These are phyloP conservation scores for Potentilla sterilis DNA, from an alignment of 306 rosid species.

Conservation along the genomic window DNA sequence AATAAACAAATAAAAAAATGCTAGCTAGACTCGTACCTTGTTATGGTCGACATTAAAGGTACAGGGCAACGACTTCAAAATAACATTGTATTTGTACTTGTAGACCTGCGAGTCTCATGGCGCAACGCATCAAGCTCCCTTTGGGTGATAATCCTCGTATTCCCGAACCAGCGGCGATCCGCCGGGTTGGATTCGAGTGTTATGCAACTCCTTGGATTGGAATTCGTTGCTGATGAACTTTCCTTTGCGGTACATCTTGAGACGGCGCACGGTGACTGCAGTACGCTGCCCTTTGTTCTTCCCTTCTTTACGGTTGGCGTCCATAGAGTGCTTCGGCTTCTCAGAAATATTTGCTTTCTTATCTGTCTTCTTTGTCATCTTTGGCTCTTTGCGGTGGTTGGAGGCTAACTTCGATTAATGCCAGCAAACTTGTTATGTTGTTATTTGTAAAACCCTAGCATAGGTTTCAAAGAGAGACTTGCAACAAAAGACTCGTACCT, in stretches of 20 bases:
- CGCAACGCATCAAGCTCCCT: conserved; percentile 74
- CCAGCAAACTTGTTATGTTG: neutral
- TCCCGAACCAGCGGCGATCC: conserved; percentile 80
- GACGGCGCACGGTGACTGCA: conserved; percentile 87
- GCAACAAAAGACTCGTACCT: no score
- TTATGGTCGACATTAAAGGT: conserved; percentile 72
- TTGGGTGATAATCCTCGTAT: conserved; percentile 73
- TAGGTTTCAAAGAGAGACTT: neutral
- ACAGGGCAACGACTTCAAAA: conserved; percentile 72
- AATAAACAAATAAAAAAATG: neutral
- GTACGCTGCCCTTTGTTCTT: conserved; percentile 43
- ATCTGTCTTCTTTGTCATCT: conserved; percentile 79
- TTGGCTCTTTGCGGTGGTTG: neutral
- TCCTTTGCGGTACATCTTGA: conserved; percentile 76
- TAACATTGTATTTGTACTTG: conserved; percentile 53
- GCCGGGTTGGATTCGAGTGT: conserved; percentile 83
- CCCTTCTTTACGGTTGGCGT: conserved; percentile 56
- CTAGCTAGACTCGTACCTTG: conserved; percentile 48
- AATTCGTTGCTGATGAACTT: conserved; percentile 50
- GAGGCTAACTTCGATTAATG: neutral
- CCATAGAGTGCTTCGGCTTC: conserved; percentile 85
- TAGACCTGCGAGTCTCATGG: conserved; percentile 65
- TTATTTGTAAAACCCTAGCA: neutral
- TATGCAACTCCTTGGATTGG: conserved; percentile 70
- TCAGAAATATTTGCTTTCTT: conserved; percentile 63